Base-by-base conservation (phyloP, 2,329 filamentous ascomycete species). In the Alternaria brassicae region DNA sequence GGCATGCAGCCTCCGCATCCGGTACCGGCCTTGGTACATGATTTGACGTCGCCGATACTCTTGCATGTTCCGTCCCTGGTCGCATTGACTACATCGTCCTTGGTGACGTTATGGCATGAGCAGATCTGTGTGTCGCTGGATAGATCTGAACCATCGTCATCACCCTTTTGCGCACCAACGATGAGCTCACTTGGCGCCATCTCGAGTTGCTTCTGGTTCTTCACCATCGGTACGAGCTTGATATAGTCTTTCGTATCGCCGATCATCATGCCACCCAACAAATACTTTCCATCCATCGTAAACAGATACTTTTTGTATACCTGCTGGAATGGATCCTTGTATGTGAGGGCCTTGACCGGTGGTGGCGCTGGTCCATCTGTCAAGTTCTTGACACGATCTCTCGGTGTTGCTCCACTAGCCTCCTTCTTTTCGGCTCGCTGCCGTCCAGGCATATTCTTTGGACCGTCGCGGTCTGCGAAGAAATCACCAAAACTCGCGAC, bases 181-280 rank as follows among this genome's bases (percentile, higher is more conserved):
- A 97, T 96, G 56, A 97, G 88, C 74, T 96, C 88, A 48, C 89
- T 88, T 0, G 93, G 93, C 0, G 91, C 87, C 0, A 92, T 81
- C 13, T 96, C 91, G 1, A 97, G 83, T 62, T 84, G 82, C 75
- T 93, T 96, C 73, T 92, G 90, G 65, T 86, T 89, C 80, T 93
- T 96, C 54, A 95, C 92, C 83, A 96, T 88, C 1, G 91, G 90
- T 1, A 96, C 91, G 21, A 97, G 81, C 76, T 94, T 96, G 79
- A 96, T 86, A 72, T 96, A 97, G 79, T 97, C 93, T 63, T 86
- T 90, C 0, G 92, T 96, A 71, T 97, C 93, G 37, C 93, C 93
- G 61, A 97, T 95, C 92, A 97, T 96, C 92, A 97, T 97, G 4
- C 93, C 93, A n/a, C 93, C 93, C 0, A 97, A 86, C 1, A 97